Evolutionary conservation across 495 filamentous ascomycete species (phyloP), one percentile per base, ranked within the genome.

Genomic region (Aspergillus biplanus): DNA sequence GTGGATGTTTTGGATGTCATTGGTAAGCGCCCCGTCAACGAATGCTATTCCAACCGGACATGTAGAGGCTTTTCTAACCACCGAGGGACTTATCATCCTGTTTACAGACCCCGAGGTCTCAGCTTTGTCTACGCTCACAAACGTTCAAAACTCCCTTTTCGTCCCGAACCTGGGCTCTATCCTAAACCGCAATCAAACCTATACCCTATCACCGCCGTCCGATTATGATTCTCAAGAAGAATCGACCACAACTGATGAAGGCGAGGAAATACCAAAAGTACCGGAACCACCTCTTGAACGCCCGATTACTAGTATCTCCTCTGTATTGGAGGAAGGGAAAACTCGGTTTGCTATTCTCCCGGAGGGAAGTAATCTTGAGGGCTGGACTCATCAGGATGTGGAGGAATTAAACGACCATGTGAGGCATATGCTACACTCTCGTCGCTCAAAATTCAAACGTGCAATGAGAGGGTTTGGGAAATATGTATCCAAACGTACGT

Each of bases 131-230:
- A 91, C 87, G 54, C 81, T 92, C 5, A 92, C 88, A 56, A 92
- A 92, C 69, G 87, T 92, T 8, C 89, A 92, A 58, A 92, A 92
- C 67, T 91, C 89, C 0, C 82, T 92, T 7, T 91, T 92, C 71
- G 74, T 92, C 34, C 89, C 89, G 0, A 86, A 90, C n/a, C 74
- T 92, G 34, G 87, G 87, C 8, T 75, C 75, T 52, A 85, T 83
- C 53, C 52, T 92, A 16, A 92, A 92, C 65, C 83, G 90, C 31
- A 79, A 83, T 64, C 90, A 90, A 32, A 92, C 90, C 3, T 93
- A 92, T 66, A 86, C 82, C 33, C 79, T 92, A n/a, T 85, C 89
- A 3, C 82, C 81, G 18, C 74, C 62, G 58, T 67, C 42, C 55
- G 75, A 68, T 12, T 53, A 54, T 44, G 53, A 31, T 31, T 11